Evolutionary conservation across 2,329 filamentous ascomycete genomes (phyloP), one percentile per base, ranked within the genome.

Genomic region (Sporothrix euskadiensis): DNA sequence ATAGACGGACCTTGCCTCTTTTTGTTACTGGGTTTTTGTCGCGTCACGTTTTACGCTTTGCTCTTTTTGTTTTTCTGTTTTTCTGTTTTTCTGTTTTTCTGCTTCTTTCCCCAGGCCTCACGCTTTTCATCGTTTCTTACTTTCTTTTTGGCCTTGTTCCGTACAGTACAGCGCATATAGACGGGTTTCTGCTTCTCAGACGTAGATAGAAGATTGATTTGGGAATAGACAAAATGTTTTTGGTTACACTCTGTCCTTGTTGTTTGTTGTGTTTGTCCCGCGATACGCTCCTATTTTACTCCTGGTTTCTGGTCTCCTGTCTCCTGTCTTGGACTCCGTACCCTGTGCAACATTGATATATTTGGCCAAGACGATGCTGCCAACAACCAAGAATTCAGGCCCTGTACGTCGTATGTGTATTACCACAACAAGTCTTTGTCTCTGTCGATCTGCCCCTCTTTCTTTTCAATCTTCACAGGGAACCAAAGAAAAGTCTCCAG

Each of bases 201-300:
- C 49, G 47, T 56, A 56, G 66, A 69, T 22, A 19, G 49, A 69
- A 54, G 66, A 56, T 41, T 56, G 44, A 56, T 69, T 66, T 56
- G 49, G 66, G 49, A 69, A 69, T 69, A 69, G 66, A 69, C 66
- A 69, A 69, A 69, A 52, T 35, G 26, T 68, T 68, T 65, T 35
- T 32, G 44, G 26, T 68, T 39, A 8, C 12, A 30, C 32, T 26
- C 57, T 39, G n/a, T 26, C 10, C 3, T 16, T 47, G 57, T 32
- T 19, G 35, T 12, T 41, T 63, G 7, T 41, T 22, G 6, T 39
- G 16, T 41, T 63, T 19, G 56, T 8, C 16, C 35, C 41, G 57
- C 16, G 35, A 47, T 30, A 30, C 39, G 22, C 12, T 22, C 10
- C 10, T 22, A 16, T n/a, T 35, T 5, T 5, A 35, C 30, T 12